Conservation (phyloP, 164 flowering plant species). For the Magnolia sinica region DNA sequence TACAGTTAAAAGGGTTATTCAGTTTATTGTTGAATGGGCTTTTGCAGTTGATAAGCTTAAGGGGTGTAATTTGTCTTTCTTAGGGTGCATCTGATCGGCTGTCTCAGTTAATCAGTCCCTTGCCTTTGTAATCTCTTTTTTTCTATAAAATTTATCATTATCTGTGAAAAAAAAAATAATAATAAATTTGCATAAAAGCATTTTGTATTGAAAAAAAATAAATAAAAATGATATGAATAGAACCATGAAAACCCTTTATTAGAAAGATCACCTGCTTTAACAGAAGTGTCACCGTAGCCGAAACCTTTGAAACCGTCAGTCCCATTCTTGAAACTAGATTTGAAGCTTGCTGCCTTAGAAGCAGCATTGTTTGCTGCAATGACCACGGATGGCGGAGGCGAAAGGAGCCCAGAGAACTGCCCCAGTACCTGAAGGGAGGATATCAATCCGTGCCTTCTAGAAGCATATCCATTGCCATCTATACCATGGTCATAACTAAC, state of each 20-base stretch:
- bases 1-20: too few relatives aligned
- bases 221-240: background rate
- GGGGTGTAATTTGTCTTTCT: too few relatives aligned
- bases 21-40: too few relatives aligned
- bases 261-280: slow-evolving; percentile 40
- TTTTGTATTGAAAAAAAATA: too few relatives aligned
- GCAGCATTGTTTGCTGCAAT: slow-evolving; percentile 73
- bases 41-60: too few relatives aligned
- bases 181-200: too few relatives aligned
- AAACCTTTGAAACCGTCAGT: slow-evolving; percentile 26
- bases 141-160: too few relatives aligned
- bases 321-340: slow-evolving; percentile 39
- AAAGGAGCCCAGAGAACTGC: slow-evolving; percentile 64
- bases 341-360: slow-evolving; percentile 61
- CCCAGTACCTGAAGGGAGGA: slow-evolving; percentile 72
- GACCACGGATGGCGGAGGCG: slow-evolving; percentile 57
- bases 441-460: slow-evolving; percentile 44
- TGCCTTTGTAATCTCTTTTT: too few relatives aligned
- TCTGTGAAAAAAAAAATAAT: too few relatives aligned
- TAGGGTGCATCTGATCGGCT: too few relatives aligned
- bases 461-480: slow-evolving; percentile 17
- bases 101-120: too few relatives aligned
- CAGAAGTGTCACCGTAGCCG: slow-evolving; percentile 21
- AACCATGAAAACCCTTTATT: background rate
- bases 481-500: slow-evolving; percentile 21